Base-by-base conservation (phyloP, 176 grass and related monocot species). In the Hsuehochloa calcarea region DNA sequence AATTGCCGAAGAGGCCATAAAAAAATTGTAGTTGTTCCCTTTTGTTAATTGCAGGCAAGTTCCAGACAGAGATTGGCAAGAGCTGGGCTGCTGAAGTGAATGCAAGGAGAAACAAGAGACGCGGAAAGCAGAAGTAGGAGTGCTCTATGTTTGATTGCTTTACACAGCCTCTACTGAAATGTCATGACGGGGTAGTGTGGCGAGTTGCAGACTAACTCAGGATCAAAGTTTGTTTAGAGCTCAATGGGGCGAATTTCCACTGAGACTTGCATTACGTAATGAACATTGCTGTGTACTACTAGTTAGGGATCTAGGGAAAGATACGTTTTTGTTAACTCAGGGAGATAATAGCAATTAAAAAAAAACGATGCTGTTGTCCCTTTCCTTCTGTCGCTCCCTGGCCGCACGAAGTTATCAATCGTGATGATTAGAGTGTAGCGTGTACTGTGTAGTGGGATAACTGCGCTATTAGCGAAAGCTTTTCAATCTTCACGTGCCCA, bases 31-130 rank as follows among this genome's bases (percentile, higher is more conserved):
- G 37, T 11, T 52, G 6, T 22, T 3, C 20, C 16, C 25, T 67
- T 58, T 65, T 66, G 65, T 72, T 75, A 37, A 84, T 70, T 82
- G 81, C 80, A 99, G 96, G 96, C 55, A 99, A 99, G 81, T 96
- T 99, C 41, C 93, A 99, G 82, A 94, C 93, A 72, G 90, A 94
- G 56, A 86, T 96, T 64, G 96, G 96, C 61, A 99, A 94, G 71
- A 91, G 88, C 51, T 99, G 96, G 96, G 96, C 96, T 63, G 90
- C 96, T 67, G 96, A 99, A 86, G 86, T 99, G 58, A 86, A 87
- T 55, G 77, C 84, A 10, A 99, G 96, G 84, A 96, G 93, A 89
- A 94, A 90, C 43, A 72, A 84, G 56, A 80, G 65, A 79, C 86
- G 54, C 4, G 70, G 37, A 59, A 82, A 89, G 75, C 54, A 68